Evolutionary conservation across 306 rosid species (phyloP).

Genomic region (Quillaja saponaria): DNA sequence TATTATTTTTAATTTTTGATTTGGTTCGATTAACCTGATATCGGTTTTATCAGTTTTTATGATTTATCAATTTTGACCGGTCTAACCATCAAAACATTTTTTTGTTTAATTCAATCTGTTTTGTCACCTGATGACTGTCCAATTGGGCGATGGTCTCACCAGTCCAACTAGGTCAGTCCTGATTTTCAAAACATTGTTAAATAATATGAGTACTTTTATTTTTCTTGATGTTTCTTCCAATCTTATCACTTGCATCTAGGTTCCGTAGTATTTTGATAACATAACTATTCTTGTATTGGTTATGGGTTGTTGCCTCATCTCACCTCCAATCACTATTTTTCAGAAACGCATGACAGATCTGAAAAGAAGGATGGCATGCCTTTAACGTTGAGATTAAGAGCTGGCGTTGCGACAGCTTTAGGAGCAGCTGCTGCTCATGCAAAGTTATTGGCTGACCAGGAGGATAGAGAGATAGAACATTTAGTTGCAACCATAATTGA

Average conservation of each 20-base stretch:
- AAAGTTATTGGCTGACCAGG: slow-evolving; percentile 85
- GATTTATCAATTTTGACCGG: too few species aligned
- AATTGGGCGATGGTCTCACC: too few species aligned
- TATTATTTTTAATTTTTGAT: too few species aligned
- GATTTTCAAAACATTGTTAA: too few species aligned
- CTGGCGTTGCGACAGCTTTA: slow-evolving; percentile 81
- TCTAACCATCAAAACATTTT: too few species aligned
- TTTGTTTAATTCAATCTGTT: too few species aligned
- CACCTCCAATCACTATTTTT: slow-evolving; percentile 25
- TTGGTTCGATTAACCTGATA: too few species aligned
- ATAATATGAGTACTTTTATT: neutral
- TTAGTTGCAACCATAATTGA: slow-evolving; percentile 72
- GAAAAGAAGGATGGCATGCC: slow-evolving; percentile 56
- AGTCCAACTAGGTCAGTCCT: too few species aligned
- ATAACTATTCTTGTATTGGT: slow-evolving; percentile 7
- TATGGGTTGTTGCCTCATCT: slow-evolving; percentile 3
- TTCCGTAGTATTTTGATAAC: neutral
- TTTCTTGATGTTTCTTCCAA: neutral
- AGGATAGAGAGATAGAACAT: slow-evolving; percentile 84
- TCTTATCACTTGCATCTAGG: neutral
- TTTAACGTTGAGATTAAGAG: slow-evolving; percentile 63
- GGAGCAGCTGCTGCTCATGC: slow-evolving; percentile 95
- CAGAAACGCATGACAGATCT: slow-evolving; percentile 42
- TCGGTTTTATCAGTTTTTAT: too few species aligned
- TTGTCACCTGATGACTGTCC: too few species aligned